Evolutionary conservation across 148 eudicot species (phyloP).

Genomic region (Selenicereus undatus): DNA sequence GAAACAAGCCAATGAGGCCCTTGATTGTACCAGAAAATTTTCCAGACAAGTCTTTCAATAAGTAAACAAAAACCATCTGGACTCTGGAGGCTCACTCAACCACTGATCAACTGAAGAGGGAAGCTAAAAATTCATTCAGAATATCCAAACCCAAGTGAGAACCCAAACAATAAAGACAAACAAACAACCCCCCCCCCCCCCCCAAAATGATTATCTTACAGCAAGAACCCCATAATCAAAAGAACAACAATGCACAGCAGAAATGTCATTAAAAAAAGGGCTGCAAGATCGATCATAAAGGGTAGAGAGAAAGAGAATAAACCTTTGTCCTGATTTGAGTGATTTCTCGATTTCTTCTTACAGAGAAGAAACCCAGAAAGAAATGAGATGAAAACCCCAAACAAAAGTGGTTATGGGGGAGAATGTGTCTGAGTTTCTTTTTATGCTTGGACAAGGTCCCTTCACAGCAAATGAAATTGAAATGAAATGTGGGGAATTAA

Average conservation of each 20-base stretch:
- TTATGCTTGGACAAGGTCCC: too few species aligned
- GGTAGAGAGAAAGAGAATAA: neutral
- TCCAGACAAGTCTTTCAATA: neutral
- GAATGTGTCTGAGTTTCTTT: neutral
- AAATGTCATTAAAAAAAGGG: neutral
- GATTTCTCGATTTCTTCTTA: neutral
- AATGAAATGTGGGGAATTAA: neutral
- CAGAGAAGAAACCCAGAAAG: constrained; percentile 1
- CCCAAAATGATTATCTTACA: neutral
- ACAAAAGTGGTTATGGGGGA: neutral
- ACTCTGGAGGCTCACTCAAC: neutral
- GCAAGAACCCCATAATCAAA: neutral
- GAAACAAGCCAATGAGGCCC: neutral
- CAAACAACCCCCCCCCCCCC: neutral
- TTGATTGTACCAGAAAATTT: neutral
- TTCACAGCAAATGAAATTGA: constrained; percentile 8
- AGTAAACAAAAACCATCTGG: neutral
- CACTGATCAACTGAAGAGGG: constrained; percentile 13
- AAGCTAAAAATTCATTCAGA: neutral
- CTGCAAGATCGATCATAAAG: too few species aligned
- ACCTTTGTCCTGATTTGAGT: neutral
- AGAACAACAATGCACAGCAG: constrained; percentile 4
- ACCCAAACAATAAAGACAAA: neutral
- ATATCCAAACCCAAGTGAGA: neutral
- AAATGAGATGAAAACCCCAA: constrained; percentile 1